Percentiles rank a stretch among this genome's conserved stretches.
phyloP scores from a whole-genome alignment of 768 basidiomycete species.

The Xerocomellus intermedius region DNA sequence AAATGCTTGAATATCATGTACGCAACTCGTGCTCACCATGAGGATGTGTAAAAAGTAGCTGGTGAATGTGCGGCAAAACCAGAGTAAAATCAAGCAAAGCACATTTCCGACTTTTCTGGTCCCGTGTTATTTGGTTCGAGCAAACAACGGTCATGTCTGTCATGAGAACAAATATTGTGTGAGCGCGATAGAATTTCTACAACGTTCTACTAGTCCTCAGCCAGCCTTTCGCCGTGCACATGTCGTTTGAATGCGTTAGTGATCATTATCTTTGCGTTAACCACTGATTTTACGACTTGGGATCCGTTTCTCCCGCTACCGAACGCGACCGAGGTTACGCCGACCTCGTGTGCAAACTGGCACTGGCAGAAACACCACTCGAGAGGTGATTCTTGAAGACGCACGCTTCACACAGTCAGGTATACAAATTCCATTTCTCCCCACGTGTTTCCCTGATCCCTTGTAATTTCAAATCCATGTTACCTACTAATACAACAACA shows the following conservation, averaged over 20 bases:
- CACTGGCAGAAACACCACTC: neutral
- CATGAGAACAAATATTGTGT: slow-evolving; percentile 11
- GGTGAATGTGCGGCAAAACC: slow-evolving; percentile 22
- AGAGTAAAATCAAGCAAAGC: slow-evolving; percentile 13
- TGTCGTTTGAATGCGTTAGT: neutral
- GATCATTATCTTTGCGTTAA: neutral
- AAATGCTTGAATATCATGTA: neutral
- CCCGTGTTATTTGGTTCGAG: slow-evolving; percentile 23
- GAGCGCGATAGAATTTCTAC: no score
- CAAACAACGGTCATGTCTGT: slow-evolving; percentile 24
- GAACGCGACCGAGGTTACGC: neutral
- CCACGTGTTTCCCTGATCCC: neutral
- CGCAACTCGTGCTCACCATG: slow-evolving; percentile 27
- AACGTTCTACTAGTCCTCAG: no score
- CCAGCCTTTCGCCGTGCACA: neutral
- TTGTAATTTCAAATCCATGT: neutral
- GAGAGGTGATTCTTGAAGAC: neutral
- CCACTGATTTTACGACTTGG: neutral
- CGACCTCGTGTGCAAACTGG: neutral
- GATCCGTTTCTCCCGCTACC: neutral
- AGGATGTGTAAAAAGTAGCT: slow-evolving; percentile 7
- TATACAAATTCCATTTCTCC: slow-evolving; percentile 3
- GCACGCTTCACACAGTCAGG: neutral
- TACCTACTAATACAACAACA: slow-evolving; percentile 23
- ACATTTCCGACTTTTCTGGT: slow-evolving; percentile 19